phyloP scores from a whole-genome alignment of 1,284 basidiomycete genomes.

The Hemileia vastatrix region DNA sequence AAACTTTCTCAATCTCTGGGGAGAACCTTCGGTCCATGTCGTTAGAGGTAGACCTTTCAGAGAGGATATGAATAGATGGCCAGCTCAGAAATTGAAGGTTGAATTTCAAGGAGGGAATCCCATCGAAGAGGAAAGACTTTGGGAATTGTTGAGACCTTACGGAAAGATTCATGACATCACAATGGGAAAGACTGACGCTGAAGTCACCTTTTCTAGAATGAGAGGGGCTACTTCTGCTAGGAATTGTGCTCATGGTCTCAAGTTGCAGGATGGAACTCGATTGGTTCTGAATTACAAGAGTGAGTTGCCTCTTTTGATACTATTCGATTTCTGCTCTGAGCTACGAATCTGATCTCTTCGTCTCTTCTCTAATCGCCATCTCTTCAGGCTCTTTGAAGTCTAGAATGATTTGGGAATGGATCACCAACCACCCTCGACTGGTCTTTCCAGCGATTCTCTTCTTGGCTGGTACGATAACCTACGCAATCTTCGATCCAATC shows the following conservation, averaged over 20 bases:
- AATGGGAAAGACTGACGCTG: constrained; percentile 25
- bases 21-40: constrained; percentile 33
- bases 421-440: constrained; percentile 34
- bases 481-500: constrained; percentile 36
- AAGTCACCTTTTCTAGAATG: constrained; percentile 31
- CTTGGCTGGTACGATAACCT: constrained; percentile 36
- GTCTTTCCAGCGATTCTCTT: constrained; percentile 36
- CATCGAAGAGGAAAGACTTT: constrained; percentile 32
- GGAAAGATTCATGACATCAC: constrained; percentile 33
- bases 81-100: constrained; percentile 30
- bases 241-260: constrained; percentile 34
- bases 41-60: constrained; percentile 36
- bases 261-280: constrained; percentile 28
- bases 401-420: constrained; percentile 36
- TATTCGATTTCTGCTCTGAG: neutral
- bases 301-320: neutral
- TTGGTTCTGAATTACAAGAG: constrained; percentile 35
- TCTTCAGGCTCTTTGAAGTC: no score
- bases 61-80: constrained; percentile 38
- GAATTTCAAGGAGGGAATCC: constrained; percentile 33
- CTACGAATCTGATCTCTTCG: no score
- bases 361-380: no score
- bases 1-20: no score
- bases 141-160: constrained; percentile 36
- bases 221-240: constrained; percentile 35